Percentiles rank a stretch among this genome's conserved stretches.
Evolutionary conservation across 208 protist genomes (phyloP).

Genomic region (Leishmania tarentolae): DNA sequence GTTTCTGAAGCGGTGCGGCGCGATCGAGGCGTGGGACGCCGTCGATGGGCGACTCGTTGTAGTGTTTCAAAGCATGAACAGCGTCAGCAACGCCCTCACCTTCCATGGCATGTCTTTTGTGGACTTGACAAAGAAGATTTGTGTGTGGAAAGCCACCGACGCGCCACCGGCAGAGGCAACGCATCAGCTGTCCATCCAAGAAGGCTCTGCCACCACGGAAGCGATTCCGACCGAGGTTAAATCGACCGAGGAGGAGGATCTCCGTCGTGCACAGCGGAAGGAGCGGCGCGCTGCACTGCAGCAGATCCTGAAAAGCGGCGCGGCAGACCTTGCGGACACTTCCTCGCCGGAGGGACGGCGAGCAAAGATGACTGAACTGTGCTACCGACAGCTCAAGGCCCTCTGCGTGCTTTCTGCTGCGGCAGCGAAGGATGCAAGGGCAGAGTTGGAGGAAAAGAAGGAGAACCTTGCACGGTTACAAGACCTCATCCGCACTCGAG

Average conservation of each 20-base stretch:
- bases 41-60: constrained; percentile 55
- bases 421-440: constrained; percentile 32
- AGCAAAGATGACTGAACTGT: constrained; percentile 55
- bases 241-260: constrained; percentile 20
- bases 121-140: constrained; percentile 57
- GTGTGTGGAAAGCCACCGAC: constrained; percentile 81
- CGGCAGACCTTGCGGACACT: constrained; percentile 34
- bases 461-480: constrained; percentile 29
- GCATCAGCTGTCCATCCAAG: constrained; percentile 67
- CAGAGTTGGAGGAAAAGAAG: constrained; percentile 40
- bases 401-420: constrained; percentile 55
- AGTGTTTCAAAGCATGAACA: constrained; percentile 83
- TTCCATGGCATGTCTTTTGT: constrained; percentile 81
- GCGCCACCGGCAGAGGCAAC: constrained; percentile 54
- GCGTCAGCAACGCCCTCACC: constrained; percentile 78
- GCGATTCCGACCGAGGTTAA: not conserved
- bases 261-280: constrained; percentile 23
- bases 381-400: constrained; percentile 67
- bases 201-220: not conserved
- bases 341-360: constrained; percentile 24
- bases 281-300: constrained; percentile 50
- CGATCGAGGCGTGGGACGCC: constrained; percentile 83
- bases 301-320: constrained; percentile 33
- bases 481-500: constrained; percentile 7
- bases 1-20: constrained; percentile 69